Evolutionary conservation across 768 basidiomycete species (phyloP).

Genomic region (Pisolithus tinctorius): DNA sequence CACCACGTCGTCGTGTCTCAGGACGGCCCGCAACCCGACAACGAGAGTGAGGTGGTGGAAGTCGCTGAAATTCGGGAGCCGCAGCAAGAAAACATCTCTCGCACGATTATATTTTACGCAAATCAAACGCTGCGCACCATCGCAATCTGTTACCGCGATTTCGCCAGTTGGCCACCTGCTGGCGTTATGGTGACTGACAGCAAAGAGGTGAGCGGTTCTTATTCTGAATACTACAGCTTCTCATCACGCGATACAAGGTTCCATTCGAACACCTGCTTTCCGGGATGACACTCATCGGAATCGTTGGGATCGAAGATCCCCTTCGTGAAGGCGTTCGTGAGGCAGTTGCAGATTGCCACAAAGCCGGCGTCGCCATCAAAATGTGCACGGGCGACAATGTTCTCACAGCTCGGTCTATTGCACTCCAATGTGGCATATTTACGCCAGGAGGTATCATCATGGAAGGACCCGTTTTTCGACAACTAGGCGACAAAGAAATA

Average conservation of each 20-base stretch:
- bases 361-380: conserved; percentile 89
- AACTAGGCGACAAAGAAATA: conserved; percentile 62
- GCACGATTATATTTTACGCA: conserved; percentile 97
- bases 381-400: conserved; percentile 99
- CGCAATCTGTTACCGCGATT: conserved; percentile 88
- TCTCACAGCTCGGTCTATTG: conserved; percentile 93
- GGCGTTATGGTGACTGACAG: conserved; percentile 33
- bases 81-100: conserved; percentile 74
- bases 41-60: conserved; percentile 36
- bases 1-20: conserved; percentile 62
- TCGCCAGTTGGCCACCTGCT: conserved; percentile 76
- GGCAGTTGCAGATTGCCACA: conserved; percentile 81
- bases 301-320: conserved; percentile 95
- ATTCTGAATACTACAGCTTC: neutral
- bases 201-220: conserved; percentile 44
- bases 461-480: conserved; percentile 93
- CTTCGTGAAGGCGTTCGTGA: conserved; percentile 84
- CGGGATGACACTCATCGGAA: conserved; percentile 79
- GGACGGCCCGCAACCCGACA: conserved; percentile 10
- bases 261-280: conserved; percentile 61
- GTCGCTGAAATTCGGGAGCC: conserved; percentile 56
- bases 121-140: conserved; percentile 94
- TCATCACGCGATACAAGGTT: conserved; percentile 36
- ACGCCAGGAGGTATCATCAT: conserved; percentile 92
- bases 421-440: conserved; percentile 93